Conservation (phyloP, 208 protist genomes). For the Leishmania aethiopica region DNA sequence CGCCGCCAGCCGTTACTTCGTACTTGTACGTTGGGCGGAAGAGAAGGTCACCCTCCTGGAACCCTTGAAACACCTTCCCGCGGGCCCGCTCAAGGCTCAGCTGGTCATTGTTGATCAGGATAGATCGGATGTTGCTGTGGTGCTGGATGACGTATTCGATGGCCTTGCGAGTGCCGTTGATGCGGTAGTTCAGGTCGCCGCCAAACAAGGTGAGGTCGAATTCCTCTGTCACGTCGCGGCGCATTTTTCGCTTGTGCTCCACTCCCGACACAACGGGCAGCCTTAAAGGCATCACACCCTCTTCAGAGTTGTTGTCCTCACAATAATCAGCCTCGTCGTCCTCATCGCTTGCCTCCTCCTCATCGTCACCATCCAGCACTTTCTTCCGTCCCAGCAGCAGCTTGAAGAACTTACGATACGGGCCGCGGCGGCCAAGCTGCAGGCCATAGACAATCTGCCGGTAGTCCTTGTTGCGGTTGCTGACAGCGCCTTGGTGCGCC, state of each 20-base stretch:
- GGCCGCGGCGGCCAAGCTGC: conserved; percentile 45
- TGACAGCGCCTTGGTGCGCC: conserved; percentile 83
- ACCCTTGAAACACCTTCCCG: conserved; percentile 80
- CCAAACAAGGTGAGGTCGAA: conserved; percentile 94
- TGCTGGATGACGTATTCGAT: conserved; percentile 80
- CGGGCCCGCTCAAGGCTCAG: conserved; percentile 83
- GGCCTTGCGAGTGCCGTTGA: conserved; percentile 84
- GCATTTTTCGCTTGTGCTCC: neutral
- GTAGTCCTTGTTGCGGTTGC: conserved; percentile 86
- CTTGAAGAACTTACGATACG: conserved; percentile 46
- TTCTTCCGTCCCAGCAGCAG: neutral
- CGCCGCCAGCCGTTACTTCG: conserved; percentile 36
- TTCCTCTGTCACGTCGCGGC: conserved; percentile 82
- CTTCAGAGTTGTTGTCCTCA: conserved; percentile 8
- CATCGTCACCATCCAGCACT: conserved; percentile 14
- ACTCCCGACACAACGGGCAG: conserved; percentile 20
- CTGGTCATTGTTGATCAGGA: conserved; percentile 92
- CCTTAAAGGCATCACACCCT: conserved; percentile 16
- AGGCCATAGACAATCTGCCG: conserved; percentile 64
- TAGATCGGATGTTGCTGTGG: conserved; percentile 64
- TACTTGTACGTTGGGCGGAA: conserved; percentile 96
- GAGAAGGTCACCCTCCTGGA: conserved; percentile 81
- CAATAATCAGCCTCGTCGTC: conserved; percentile 5
- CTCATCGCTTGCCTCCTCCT: conserved; percentile 13
- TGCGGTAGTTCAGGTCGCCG: conserved; percentile 96